phyloP scores from a whole-genome alignment of 2,329 filamentous ascomycete genomes.

The Didymosphaeria variabile region DNA sequence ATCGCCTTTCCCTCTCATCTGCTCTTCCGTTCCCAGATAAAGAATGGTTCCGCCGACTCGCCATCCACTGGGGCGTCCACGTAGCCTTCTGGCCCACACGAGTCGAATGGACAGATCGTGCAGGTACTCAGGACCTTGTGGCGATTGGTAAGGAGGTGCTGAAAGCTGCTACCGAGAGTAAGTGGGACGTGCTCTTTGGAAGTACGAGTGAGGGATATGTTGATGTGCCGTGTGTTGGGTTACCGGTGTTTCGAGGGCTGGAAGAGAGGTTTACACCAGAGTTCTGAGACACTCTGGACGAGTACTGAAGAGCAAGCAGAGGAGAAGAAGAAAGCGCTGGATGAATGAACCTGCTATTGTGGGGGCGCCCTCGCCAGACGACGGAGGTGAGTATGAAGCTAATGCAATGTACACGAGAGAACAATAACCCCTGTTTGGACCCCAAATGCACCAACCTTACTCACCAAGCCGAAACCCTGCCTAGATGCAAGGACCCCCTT shows the following conservation, averaged over 20 bases:
- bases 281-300: background rate
- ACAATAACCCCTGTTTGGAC: no score
- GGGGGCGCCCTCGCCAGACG: no score
- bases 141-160: slow-evolving; percentile 32
- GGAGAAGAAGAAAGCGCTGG: no score
- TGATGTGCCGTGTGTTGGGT: no score
- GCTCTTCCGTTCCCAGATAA: background rate
- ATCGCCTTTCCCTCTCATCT: background rate
- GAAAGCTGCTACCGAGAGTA: slow-evolving; percentile 20
- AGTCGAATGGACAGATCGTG: slow-evolving; percentile 39
- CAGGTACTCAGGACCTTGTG: slow-evolving; percentile 37
- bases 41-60: slow-evolving; percentile 37
- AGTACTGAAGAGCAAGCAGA: no score
- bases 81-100: slow-evolving; percentile 46
- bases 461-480: no score
- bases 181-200: slow-evolving; percentile 35
- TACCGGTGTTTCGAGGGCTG: slow-evolving; percentile 23
- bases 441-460: no score
- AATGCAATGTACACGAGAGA: no score
- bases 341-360: no score
- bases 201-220: no score
- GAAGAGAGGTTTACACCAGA: slow-evolving; percentile 17
- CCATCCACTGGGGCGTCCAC: slow-evolving; percentile 49
- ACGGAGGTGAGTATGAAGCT: no score
- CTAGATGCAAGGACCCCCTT: background rate